Conservation (phyloP, 768 basidiomycete genomes). For the Melanogaster broomeanus region DNA sequence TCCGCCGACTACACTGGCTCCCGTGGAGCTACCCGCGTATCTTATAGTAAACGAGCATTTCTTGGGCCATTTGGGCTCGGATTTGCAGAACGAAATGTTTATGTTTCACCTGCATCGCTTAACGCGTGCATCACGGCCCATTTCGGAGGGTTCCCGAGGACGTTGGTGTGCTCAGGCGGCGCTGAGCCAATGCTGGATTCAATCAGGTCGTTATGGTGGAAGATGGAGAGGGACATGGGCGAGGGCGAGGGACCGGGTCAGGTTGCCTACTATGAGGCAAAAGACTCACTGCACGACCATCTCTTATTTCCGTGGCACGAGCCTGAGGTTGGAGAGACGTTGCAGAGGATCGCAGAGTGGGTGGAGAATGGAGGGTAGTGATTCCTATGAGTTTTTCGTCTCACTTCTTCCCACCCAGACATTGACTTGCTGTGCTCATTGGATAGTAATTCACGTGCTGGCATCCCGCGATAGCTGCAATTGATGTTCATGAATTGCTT, state of each 20-base stretch:
- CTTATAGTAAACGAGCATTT: slow-evolving; percentile 44
- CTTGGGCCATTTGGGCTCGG: slow-evolving; percentile 49
- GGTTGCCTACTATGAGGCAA: slow-evolving; percentile 49
- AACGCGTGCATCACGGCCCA: slow-evolving; percentile 37
- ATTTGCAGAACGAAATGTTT: slow-evolving; percentile 49
- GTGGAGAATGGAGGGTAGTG: slow-evolving; percentile 7
- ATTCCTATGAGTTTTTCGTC: no score
- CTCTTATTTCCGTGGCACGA: slow-evolving; percentile 53
- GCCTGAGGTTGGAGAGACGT: slow-evolving; percentile 52
- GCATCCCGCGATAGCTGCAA: no score
- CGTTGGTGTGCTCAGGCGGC: slow-evolving; percentile 60
- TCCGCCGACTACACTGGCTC: slow-evolving; percentile 29
- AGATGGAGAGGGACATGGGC: slow-evolving; percentile 56
- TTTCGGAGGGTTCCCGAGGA: slow-evolving; percentile 61
- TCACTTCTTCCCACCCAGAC: no score
- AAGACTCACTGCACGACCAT: slow-evolving; percentile 57
- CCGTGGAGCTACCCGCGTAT: slow-evolving; percentile 6
- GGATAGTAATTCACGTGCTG: no score
- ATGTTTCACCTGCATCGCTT: slow-evolving; percentile 60
- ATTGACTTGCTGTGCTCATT: no score
- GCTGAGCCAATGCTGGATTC: slow-evolving; percentile 60
- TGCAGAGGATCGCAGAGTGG: slow-evolving; percentile 54
- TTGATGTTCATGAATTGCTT: not conserved
- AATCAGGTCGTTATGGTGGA: slow-evolving; percentile 47
- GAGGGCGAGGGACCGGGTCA: slow-evolving; percentile 38